Conservation (phyloP, 257 asterid species). For the Pogostemon cablin region DNA sequence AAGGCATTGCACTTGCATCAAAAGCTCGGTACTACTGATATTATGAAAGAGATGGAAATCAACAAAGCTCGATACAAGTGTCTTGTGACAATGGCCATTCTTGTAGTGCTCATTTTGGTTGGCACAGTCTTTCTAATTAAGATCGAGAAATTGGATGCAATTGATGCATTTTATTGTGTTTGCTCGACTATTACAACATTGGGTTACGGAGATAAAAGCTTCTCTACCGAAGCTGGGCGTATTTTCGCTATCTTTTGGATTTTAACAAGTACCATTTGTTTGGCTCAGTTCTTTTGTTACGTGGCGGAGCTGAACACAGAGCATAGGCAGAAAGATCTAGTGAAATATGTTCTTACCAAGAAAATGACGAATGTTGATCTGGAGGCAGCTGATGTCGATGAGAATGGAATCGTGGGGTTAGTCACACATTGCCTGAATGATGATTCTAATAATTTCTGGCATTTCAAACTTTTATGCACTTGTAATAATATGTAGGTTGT, state of each 20-base stretch:
- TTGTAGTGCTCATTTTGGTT: slow-evolving; percentile 47
- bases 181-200: slow-evolving; percentile 85
- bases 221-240: slow-evolving; percentile 83
- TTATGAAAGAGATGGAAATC: slow-evolving; percentile 59
- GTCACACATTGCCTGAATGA: slow-evolving; percentile 27
- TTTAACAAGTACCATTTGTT: slow-evolving; percentile 66
- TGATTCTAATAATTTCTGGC: not conserved
- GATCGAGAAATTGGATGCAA: slow-evolving; percentile 58
- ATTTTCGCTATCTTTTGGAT: slow-evolving; percentile 86
- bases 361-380: slow-evolving; percentile 75
- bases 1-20: slow-evolving; percentile 59
- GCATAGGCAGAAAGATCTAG: slow-evolving; percentile 61
- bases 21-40: slow-evolving; percentile 47
- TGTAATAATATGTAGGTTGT: not conserved
- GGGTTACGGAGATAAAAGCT: slow-evolving; percentile 94
- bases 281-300: slow-evolving; percentile 76
- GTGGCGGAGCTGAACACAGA: slow-evolving; percentile 79
- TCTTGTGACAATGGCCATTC: slow-evolving; percentile 35
- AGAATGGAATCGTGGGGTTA: slow-evolving; percentile 71
- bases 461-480: not conserved
- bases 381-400: slow-evolving; percentile 89
- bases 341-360: slow-evolving; percentile 54
- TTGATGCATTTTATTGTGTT: slow-evolving; percentile 86
- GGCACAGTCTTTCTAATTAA: slow-evolving; percentile 61
- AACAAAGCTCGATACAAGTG: slow-evolving; percentile 67